Base-by-base conservation (phyloP, 2,329 filamentous ascomycete species). In the Sphaerulina musiva region DNA sequence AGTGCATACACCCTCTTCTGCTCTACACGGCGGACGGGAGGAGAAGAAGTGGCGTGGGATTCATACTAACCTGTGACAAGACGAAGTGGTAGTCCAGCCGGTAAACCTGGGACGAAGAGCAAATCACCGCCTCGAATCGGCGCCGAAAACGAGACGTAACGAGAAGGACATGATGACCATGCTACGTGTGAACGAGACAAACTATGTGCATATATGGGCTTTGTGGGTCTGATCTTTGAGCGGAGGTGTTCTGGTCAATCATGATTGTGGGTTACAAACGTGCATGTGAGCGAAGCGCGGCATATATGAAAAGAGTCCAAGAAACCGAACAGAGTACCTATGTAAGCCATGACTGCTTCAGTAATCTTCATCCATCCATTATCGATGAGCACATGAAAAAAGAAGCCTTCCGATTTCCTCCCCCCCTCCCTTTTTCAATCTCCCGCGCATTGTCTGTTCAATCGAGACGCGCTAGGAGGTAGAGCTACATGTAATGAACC, bases 1-100 rank as follows among this genome's bases (percentile, higher is more conserved):
- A 78, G 86, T 81, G 26, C 26, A 26, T 26, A 26, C 17, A 9
- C n/a, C 8, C 34, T 26, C 26, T 26, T 26, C 4, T 26, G 46
- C 11, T 23, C 11, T 5, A 36, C 10, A 4, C 12, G 12, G 9
- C 34, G 34, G 10, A 34, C 14, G n/a, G 20, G 17, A 17, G n/a
- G 17, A 29, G 34, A 38, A 34, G 1, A 20, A 1, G 3, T 7
- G 23, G 20, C 23, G 17, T 26, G n/a, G 4, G 14, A n/a, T 10
- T 9, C 4, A 45, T 34, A 20, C 51, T 55, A 45, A 57, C 51
- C 32, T 11, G 14, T 5, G 48, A 12, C 6, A 12, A 64, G 62
- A 26, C 55, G 62, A 40, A 62, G 60, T 46, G 53, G 58, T 29
- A 62, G 62, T 38, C 60, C 60, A n/a, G 48, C 48, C 11, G 48